phyloP scores from a whole-genome alignment of 768 basidiomycete species.

The Boletus sensibilis region DNA sequence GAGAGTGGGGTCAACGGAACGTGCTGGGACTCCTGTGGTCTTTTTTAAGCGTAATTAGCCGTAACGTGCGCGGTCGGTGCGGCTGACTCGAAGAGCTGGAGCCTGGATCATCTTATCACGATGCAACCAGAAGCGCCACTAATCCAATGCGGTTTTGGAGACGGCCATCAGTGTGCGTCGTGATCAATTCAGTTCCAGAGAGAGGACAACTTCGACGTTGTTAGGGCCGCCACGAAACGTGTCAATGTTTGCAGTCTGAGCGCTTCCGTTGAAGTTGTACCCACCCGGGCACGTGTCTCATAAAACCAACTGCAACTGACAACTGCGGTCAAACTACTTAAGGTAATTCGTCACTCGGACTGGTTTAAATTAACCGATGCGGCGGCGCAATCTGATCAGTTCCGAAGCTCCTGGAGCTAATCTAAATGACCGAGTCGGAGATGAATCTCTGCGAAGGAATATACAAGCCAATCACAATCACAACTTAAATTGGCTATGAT shows the following conservation, averaged over 20 bases:
- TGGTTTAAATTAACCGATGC: not conserved
- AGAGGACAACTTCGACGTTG: conserved; percentile 1
- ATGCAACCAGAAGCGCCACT: not conserved
- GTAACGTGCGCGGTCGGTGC: not conserved
- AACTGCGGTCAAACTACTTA: not conserved
- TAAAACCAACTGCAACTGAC: not conserved
- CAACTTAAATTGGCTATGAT: no score
- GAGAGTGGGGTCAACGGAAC: not conserved
- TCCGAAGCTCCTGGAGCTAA: not conserved
- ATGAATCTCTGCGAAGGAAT: no score
- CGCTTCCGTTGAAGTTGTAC: conserved; percentile 5
- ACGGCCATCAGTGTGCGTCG: not conserved
- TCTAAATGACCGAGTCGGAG: not conserved
- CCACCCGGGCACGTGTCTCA: not conserved
- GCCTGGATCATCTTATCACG: not conserved
- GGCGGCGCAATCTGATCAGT: not conserved
- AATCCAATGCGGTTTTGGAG: not conserved
- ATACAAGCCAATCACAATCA: no score
- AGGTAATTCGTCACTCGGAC: not conserved
- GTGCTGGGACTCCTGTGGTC: not conserved
- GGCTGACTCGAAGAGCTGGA: not conserved
- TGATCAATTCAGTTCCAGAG: not conserved
- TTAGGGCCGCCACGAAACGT: not conserved
- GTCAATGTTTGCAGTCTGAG: not conserved
- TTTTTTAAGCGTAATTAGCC: not conserved